These are phyloP conservation scores for Gonium pectorale DNA, from an alignment of 139 green algal genomes.

Conservation along the genomic window DNA sequence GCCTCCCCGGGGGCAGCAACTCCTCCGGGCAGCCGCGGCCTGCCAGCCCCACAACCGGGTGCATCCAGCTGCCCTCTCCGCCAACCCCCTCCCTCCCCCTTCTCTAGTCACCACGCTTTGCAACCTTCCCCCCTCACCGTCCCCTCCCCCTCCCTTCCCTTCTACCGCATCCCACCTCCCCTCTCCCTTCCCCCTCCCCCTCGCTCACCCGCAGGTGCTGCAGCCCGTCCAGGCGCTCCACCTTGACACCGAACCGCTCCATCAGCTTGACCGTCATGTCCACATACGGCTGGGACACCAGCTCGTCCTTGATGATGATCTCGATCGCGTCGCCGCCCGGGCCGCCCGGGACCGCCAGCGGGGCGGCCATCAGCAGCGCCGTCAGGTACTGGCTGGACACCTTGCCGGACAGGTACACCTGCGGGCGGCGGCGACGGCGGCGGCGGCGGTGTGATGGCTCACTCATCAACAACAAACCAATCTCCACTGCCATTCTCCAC, in stretches of 20 bases:
- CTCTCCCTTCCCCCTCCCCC: neutral
- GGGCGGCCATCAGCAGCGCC: slow-evolving; percentile 96
- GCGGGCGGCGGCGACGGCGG: neutral
- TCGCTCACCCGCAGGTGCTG: slow-evolving; percentile 76
- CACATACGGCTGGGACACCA: slow-evolving; percentile 96
- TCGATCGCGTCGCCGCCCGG: slow-evolving; percentile 72
- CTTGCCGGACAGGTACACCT: slow-evolving; percentile 80
- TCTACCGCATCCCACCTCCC: neutral
- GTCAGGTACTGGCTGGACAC: slow-evolving; percentile 97
- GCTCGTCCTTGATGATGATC: slow-evolving; percentile 92
- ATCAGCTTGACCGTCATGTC: slow-evolving; percentile 99
- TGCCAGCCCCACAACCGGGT: too few species aligned
- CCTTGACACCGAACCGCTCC: slow-evolving; percentile 91
- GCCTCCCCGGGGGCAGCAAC: too few species aligned
- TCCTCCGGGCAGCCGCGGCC: too few species aligned
- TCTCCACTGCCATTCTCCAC: too few species aligned
- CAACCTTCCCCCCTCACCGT: neutral
- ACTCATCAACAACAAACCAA: neutral
- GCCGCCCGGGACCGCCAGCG: slow-evolving; percentile 77
- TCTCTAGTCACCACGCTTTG: too few species aligned
- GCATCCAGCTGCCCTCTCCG: neutral
- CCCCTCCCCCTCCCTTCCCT: neutral
- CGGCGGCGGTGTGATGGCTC: neutral
- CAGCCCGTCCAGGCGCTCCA: slow-evolving; percentile 84
- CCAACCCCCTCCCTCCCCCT: neutral